Evolutionary conservation across 176 grass and related monocot species (phyloP).

Genomic region (Saccharum officinarum): DNA sequence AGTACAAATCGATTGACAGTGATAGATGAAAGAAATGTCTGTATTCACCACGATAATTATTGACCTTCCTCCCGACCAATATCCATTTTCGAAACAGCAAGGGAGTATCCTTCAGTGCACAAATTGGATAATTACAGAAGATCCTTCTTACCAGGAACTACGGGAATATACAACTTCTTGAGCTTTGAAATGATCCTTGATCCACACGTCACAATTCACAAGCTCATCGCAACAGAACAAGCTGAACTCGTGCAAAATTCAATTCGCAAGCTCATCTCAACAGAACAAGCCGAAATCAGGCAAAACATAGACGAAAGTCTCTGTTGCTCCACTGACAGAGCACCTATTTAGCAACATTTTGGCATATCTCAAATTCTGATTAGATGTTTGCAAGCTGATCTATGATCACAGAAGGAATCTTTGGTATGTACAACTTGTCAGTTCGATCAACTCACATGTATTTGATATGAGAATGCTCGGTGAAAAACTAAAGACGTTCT

Average conservation of each 20-base stretch:
- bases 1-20: neutral
- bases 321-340: neutral
- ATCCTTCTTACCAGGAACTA: slow-evolving; percentile 2
- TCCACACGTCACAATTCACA: neutral
- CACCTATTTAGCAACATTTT: slow-evolving; percentile 4
- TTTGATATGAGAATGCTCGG: slow-evolving; percentile 5
- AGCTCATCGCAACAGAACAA: neutral
- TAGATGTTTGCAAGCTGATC: neutral
- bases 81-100: neutral
- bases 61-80: neutral
- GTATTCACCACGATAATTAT: neutral
- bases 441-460: slow-evolving; percentile 6
- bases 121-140: neutral
- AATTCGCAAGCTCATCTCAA: neutral
- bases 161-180: neutral
- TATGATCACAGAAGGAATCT: slow-evolving; percentile 7
- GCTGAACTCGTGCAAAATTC: neutral
- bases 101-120: neutral
- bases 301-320: neutral
- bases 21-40: neutral
- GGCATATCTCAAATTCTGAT: neutral
- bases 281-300: neutral
- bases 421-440: slow-evolving; percentile 2
- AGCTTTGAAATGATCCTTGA: neutral
- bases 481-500: slow-evolving; percentile 9